These are phyloP conservation scores for Coniella vitis DNA, from an alignment of 2,329 filamentous ascomycete species.

Conservation along the genomic window DNA sequence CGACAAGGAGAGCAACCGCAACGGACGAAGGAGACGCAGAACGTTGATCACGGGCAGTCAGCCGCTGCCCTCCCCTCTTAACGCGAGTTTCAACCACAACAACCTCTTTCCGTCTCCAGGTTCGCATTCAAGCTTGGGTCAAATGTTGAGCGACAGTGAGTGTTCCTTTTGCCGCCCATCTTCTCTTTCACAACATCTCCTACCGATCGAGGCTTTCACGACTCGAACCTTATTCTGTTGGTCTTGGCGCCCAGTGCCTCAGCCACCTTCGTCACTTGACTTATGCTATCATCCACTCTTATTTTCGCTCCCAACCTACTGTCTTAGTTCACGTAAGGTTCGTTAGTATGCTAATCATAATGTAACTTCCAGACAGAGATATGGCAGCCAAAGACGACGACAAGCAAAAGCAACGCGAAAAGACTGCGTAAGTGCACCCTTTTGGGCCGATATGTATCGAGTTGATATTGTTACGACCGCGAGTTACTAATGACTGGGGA, in stretches of 20 bases:
- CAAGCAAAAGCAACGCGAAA: slow-evolving; percentile 77
- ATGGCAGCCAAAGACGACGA: slow-evolving; percentile 50
- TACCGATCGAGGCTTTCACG: no score
- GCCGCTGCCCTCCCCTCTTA: slow-evolving; percentile 88
- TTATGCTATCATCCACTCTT: no score
- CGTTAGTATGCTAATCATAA: slow-evolving; percentile 1
- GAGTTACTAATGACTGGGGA: no score
- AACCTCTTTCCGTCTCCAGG: slow-evolving; percentile 61
- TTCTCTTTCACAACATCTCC: no score
- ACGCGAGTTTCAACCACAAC: slow-evolving; percentile 77
- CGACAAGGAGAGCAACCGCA: slow-evolving; percentile 84
- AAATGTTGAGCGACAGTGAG: slow-evolving; percentile 75
- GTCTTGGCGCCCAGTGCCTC: no score
- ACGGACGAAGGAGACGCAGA: slow-evolving; percentile 79
- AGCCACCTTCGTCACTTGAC: no score
- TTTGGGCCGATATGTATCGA: no score
- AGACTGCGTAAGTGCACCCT: slow-evolving; percentile 71
- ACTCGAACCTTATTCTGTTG: no score
- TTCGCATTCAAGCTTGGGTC: slow-evolving; percentile 71
- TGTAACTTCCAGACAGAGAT: slow-evolving; percentile 26
- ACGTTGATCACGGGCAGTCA: slow-evolving; percentile 97
- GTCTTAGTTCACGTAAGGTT: no score
- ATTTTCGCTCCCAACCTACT: no score
- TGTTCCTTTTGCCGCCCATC: not conserved
- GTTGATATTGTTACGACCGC: no score